phyloP scores from a whole-genome alignment of 2,329 filamentous ascomycete genomes.

The Phyllachora maydis region DNA sequence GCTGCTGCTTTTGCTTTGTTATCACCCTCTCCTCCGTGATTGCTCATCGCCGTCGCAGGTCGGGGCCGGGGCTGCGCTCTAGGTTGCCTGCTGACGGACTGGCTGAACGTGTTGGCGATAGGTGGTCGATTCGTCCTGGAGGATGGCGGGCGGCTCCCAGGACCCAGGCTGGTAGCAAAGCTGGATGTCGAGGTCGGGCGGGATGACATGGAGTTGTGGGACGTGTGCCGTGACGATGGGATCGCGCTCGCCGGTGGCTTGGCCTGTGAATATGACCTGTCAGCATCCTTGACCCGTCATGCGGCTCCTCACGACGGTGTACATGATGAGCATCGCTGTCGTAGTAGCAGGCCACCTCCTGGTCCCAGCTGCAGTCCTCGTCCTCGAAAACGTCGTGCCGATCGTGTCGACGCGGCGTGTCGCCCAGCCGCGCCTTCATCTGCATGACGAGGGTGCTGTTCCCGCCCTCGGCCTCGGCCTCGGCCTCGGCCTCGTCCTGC shows the following conservation, averaged over 20 bases:
- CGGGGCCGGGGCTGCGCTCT: conserved; percentile 18
- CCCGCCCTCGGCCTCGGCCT: too few species aligned
- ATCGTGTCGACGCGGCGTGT: too few species aligned
- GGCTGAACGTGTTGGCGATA: conserved; percentile 24
- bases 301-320: too few species aligned
- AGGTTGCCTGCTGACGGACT: conserved; percentile 23
- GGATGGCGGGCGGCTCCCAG: conserved; percentile 23
- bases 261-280: conserved; percentile 1
- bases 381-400: too few species aligned
- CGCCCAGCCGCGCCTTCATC: too few species aligned
- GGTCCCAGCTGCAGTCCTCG: too few species aligned
- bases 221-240: conserved; percentile 11
- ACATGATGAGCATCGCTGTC: conserved; percentile 1
- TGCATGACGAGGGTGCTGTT: too few species aligned
- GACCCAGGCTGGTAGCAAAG: conserved; percentile 36
- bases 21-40: conserved; percentile 11
- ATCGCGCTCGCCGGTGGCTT: conserved; percentile 1
- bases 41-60: conserved; percentile 16
- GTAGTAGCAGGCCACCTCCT: conserved; percentile 1
- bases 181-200: conserved; percentile 21
- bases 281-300: neutral
- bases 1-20: too few species aligned
- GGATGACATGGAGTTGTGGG: conserved; percentile 17
- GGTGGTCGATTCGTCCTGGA: conserved; percentile 26
- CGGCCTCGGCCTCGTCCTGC: too few species aligned